Percentiles rank a stretch among this genome's conserved stretches.
Evolutionary conservation across 805 yeast genomes (phyloP).

Genomic region (Candida tammaniensis): DNA sequence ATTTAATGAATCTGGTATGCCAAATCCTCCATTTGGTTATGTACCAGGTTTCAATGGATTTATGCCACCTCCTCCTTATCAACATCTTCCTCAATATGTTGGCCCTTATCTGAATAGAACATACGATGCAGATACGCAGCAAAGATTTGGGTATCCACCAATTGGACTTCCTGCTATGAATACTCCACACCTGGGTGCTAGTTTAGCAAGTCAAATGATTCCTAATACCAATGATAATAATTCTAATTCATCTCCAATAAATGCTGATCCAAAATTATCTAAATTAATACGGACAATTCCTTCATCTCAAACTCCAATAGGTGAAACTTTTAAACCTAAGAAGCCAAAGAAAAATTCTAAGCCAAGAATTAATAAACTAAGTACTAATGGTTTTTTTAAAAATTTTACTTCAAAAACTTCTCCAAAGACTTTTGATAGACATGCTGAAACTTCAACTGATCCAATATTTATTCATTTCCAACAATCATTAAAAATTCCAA

Average conservation of each 20-base stretch:
- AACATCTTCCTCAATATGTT: constrained; percentile 5
- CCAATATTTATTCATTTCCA: constrained; percentile 7
- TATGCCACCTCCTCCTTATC: neutral
- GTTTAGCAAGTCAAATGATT: neutral
- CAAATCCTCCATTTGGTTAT: neutral
- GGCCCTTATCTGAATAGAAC: constrained; percentile 10
- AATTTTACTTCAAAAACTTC: neutral
- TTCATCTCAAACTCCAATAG: no score
- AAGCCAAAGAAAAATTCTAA: constrained; percentile 34
- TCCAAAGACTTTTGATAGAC: constrained; percentile 1
- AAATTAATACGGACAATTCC: neutral
- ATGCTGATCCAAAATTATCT: neutral
- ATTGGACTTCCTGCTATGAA: neutral
- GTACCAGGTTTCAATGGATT: no score
- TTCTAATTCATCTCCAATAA: neutral
- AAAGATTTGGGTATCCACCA: neutral
- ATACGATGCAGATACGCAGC: constrained; percentile 3
- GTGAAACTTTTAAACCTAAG: constrained; percentile 28
- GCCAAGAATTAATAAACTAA: constrained; percentile 36
- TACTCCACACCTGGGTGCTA: neutral
- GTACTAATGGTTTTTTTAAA: constrained; percentile 9
- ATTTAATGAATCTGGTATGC: no score
- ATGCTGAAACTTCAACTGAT: constrained; percentile 9
- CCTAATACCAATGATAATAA: neutral
- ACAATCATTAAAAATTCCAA: constrained; percentile 4